phyloP scores from a whole-genome alignment of 768 basidiomycete species.

The Gloeostereum incarnatum region DNA sequence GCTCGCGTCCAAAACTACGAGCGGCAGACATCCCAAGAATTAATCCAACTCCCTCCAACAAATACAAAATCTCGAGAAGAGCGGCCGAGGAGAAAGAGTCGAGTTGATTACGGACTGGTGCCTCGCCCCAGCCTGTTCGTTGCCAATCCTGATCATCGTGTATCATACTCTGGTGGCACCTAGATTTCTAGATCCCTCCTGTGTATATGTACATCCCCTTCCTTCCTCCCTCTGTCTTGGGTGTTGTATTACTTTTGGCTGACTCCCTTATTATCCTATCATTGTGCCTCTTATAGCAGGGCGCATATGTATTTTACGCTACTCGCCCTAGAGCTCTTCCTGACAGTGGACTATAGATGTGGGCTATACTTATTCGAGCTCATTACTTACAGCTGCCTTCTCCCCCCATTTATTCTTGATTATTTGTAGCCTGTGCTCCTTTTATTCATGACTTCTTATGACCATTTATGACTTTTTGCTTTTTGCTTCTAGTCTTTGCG shows the following conservation, averaged over 20 bases:
- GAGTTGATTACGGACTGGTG: slow-evolving; percentile 56
- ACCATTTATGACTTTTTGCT: too few relatives aligned
- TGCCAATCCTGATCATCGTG: slow-evolving; percentile 56
- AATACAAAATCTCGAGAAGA: slow-evolving; percentile 36
- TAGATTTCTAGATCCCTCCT: neutral
- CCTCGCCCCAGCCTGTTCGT: slow-evolving; percentile 58
- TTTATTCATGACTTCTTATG: too few relatives aligned
- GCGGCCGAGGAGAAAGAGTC: slow-evolving; percentile 25
- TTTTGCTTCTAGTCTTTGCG: too few relatives aligned
- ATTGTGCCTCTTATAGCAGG: neutral
- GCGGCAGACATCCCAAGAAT: slow-evolving; percentile 43
- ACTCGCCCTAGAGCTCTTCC: neutral
- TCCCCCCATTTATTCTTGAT: neutral
- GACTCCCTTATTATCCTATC: neutral
- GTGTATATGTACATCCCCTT: slow-evolving; percentile 1
- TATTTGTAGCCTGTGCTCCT: too few relatives aligned
- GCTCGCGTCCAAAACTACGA: slow-evolving; percentile 52
- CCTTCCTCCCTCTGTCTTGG: slow-evolving; percentile 1
- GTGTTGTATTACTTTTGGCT: too few relatives aligned
- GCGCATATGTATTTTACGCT: neutral
- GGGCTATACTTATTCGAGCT: too few relatives aligned
- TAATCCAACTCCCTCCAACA: slow-evolving; percentile 20
- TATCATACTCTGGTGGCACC: slow-evolving; percentile 7
- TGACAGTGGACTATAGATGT: too few relatives aligned
- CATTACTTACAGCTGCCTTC: too few relatives aligned